Evolutionary conservation across 2,329 filamentous ascomycete genomes (phyloP), one percentile per base, ranked within the genome.

Genomic region (Plenodomus biglobosus): DNA sequence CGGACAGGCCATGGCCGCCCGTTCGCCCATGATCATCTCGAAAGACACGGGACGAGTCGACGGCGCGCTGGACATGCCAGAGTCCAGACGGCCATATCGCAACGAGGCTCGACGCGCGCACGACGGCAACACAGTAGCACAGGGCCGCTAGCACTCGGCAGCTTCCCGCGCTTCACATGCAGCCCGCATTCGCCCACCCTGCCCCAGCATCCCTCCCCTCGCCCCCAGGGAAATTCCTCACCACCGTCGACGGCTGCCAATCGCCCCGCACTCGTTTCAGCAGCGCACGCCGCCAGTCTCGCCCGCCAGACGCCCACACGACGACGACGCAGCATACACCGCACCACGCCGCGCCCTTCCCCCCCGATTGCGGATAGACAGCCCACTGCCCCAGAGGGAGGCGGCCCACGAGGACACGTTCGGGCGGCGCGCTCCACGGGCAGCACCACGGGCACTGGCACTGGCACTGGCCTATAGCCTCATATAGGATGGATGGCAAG

Each of bases 401-500:
- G 51, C 38, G 44, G 44, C 40, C 44, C 42, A 42, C 42, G 47
- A 32, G 48, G 43, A 46, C 46, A 45, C 46, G 48, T 32, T 37
- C 40, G 48, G 46, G 50, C 53, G 46, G 45, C 51, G 39, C 40
- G 48, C 44, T 48, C 45, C 17, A 39, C 40, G 46, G n/a, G n/a
- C n/a, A n/a, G n/a, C n/a, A n/a, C n/a, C n/a, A n/a, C n/a, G n/a
- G n/a, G n/a, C n/a, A 11, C 27, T 3, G 44, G 38, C 38, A 42
- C 43, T 46, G 49, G 50, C 45, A 44, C 45, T 40, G 43, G 48
- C 52, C 53, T 32, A 55, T 50, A 55, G 47, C 46, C 38, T 39
- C 50, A 50, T 51, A 59, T 53, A 62, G 49, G 42, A 64, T 82
- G 69, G 80, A 87, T 77, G 86, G 89, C 77, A 90, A 92, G 77